These are phyloP conservation scores for Vanrija sp. DNA, from an alignment of 1,284 basidiomycete genomes.

Conservation along the genomic window DNA sequence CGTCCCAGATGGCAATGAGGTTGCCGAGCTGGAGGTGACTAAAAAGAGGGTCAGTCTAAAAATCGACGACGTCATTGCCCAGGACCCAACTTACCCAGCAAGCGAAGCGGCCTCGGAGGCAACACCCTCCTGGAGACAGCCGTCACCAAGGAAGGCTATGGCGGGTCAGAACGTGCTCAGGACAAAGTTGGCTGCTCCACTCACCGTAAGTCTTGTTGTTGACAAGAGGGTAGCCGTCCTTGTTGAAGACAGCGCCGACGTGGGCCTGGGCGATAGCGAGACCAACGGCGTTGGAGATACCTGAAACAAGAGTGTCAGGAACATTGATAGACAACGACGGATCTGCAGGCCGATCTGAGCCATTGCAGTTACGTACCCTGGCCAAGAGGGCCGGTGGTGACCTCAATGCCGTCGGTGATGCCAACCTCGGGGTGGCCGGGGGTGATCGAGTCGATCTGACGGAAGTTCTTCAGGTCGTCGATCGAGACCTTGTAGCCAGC, in stretches of 20 bases:
- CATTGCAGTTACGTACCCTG: slow-evolving; percentile 57
- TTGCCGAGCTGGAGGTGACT: slow-evolving; percentile 88
- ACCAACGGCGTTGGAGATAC: slow-evolving; percentile 84
- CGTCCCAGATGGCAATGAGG: slow-evolving; percentile 85
- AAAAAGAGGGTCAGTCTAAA: background rate
- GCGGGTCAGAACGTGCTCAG: slow-evolving; percentile 11
- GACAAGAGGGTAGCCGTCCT: slow-evolving; percentile 74
- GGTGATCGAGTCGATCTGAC: slow-evolving; percentile 78
- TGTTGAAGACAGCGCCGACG: slow-evolving; percentile 83
- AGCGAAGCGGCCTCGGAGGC: slow-evolving; percentile 84
- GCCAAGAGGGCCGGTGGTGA: slow-evolving; percentile 92
- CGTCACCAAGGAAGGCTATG: slow-evolving; percentile 83
- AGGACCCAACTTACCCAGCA: slow-evolving; percentile 55
- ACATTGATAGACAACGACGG: background rate
- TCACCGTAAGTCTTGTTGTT: slow-evolving; percentile 86
- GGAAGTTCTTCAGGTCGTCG: slow-evolving; percentile 51
- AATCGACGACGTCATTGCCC: background rate
- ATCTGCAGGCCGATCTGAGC: background rate
- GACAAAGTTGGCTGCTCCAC: slow-evolving; percentile 8
- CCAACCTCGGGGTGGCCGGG: slow-evolving; percentile 87
- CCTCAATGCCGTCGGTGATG: slow-evolving; percentile 89
- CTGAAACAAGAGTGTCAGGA: slow-evolving; percentile 12
- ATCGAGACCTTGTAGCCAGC: slow-evolving; percentile 54
- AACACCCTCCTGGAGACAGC: slow-evolving; percentile 95
- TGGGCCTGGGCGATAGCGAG: slow-evolving; percentile 90